Percentiles rank a stretch among this genome's conserved stretches.
These are phyloP conservation scores for Lactarius akahatsu DNA, from an alignment of 768 basidiomycete genomes.

Conservation along the genomic window DNA sequence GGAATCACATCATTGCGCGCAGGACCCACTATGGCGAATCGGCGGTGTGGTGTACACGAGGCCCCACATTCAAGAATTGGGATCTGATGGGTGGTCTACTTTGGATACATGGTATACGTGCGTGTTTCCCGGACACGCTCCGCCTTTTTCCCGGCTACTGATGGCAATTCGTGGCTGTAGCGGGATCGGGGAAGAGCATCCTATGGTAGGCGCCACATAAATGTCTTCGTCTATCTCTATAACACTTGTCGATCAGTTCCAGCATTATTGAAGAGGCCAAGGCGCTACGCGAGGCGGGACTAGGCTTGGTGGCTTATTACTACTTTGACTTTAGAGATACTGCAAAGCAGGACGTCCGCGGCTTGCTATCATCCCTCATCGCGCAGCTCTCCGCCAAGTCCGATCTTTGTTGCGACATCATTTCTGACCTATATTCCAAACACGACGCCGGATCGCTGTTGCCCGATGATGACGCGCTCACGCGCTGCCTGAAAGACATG, in stretches of 20 bases:
- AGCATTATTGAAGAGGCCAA: neutral
- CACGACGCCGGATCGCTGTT: neutral
- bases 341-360: slow-evolving; percentile 5
- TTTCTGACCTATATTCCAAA: neutral
- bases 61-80: neutral
- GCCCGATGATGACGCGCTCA: neutral
- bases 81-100: neutral
- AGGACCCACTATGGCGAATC: neutral
- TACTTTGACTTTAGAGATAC: slow-evolving; percentile 8
- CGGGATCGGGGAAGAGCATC: slow-evolving; percentile 12
- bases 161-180: neutral
- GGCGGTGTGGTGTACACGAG: neutral
- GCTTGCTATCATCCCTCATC: neutral
- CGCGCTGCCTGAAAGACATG: neutral
- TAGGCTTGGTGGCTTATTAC: neutral
- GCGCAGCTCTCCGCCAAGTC: slow-evolving; percentile 2
- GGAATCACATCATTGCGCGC: neutral
- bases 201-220: slow-evolving; percentile 1
- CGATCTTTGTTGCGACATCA: neutral
- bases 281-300: neutral
- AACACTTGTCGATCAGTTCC: neutral
- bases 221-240: neutral
- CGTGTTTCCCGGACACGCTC: neutral
- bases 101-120: slow-evolving; percentile 12
- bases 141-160: too few species aligned